A percentile compares a stretch with the other conserved stretches of the same genome.
These are phyloP conservation scores for Saturnispora serradocipensis DNA, from an alignment of 805 yeast genomes.

Conservation along the genomic window DNA sequence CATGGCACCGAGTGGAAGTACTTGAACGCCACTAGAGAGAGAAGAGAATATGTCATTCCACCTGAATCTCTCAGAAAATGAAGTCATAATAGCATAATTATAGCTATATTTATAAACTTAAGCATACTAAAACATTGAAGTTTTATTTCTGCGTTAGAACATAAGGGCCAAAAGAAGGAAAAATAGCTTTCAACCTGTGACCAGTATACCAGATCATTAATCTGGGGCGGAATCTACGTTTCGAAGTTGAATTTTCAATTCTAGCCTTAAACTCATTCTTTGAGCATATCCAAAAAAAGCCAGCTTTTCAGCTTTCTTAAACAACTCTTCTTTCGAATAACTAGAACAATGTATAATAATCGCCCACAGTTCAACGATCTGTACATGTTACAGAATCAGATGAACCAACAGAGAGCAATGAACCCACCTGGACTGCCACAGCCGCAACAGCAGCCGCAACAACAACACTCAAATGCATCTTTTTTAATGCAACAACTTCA, in stretches of 20 bases:
- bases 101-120: not conserved
- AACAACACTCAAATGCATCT: slow-evolving; percentile 12
- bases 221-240: too few relatives aligned
- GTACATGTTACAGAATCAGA: slow-evolving; percentile 12
- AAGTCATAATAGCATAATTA: not conserved
- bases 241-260: too few relatives aligned
- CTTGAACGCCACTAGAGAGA: slow-evolving; percentile 20
- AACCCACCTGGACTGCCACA: slow-evolving; percentile 6
- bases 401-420: slow-evolving; percentile 14
- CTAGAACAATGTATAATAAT: slow-evolving; percentile 1
- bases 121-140: not conserved
- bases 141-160: too few relatives aligned
- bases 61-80: slow-evolving; percentile 11
- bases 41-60: slow-evolving; percentile 21
- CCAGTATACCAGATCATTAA: too few relatives aligned
- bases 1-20: slow-evolving; percentile 24
- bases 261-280: not conserved
- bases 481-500: slow-evolving; percentile 20
- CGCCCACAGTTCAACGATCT: slow-evolving; percentile 12
- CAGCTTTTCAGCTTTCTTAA: not conserved
- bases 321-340: not conserved
- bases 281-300: not conserved
- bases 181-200: too few relatives aligned
- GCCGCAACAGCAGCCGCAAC: slow-evolving; percentile 7
- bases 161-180: too few relatives aligned